Conservation (phyloP, 1,284 basidiomycete species). For the Fomitopsis pinicola region DNA sequence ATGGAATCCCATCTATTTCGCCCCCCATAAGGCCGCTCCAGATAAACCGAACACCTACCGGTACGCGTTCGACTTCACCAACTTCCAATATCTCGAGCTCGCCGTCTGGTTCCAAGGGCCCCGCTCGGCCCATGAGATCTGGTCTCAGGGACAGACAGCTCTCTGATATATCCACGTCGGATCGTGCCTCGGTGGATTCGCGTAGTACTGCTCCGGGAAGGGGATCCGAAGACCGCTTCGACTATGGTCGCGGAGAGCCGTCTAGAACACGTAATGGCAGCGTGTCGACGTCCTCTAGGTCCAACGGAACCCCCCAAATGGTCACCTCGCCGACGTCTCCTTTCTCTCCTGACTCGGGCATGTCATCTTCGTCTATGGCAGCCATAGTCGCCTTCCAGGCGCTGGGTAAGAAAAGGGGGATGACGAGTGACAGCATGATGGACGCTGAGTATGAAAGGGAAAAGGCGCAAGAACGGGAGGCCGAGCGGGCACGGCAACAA, state of each 20-base stretch:
- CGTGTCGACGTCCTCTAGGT: slow-evolving; percentile 13
- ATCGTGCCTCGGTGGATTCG: slow-evolving; percentile 24
- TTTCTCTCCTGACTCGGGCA: slow-evolving; percentile 15
- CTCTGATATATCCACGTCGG: slow-evolving; percentile 28
- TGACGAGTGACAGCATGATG: slow-evolving; percentile 41
- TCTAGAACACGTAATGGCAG: slow-evolving; percentile 20
- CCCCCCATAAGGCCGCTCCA: slow-evolving; percentile 46
- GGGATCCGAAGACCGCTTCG: slow-evolving; percentile 24
- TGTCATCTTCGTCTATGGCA: slow-evolving; percentile 44
- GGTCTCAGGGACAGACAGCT: slow-evolving; percentile 28
- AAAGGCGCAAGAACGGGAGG: slow-evolving; percentile 53
- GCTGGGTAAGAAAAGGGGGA: slow-evolving; percentile 51
- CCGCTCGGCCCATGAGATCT: slow-evolving; percentile 31
- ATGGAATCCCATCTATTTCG: slow-evolving; percentile 14
- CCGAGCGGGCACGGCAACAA: slow-evolving; percentile 56
- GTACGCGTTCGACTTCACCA: slow-evolving; percentile 28
- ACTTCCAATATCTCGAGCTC: slow-evolving; percentile 23
- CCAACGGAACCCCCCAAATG: slow-evolving; percentile 10
- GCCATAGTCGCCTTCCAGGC: slow-evolving; percentile 65
- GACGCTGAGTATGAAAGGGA: slow-evolving; percentile 44
- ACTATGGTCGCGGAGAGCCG: slow-evolving; percentile 19
- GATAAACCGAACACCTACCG: slow-evolving; percentile 33
- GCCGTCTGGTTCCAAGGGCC: slow-evolving; percentile 19
- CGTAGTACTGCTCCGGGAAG: slow-evolving; percentile 20
- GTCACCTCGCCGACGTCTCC: slow-evolving; percentile 18